These are phyloP conservation scores for Candida cerambycidarum DNA, from an alignment of 805 yeast species.

Conservation along the genomic window DNA sequence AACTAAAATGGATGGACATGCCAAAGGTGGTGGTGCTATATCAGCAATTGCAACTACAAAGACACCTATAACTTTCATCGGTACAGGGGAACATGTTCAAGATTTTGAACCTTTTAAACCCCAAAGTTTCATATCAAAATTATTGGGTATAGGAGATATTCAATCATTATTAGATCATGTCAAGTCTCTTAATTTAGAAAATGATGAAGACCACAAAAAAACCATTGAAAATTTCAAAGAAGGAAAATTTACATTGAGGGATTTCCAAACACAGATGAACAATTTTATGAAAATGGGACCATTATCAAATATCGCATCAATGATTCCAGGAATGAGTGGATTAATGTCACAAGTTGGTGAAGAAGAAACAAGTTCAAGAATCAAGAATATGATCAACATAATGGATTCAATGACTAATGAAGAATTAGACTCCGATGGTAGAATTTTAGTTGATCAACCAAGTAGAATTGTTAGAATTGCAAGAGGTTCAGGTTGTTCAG, in stretches of 20 bases:
- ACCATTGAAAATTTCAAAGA: constrained; percentile 90
- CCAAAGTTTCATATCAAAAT: constrained; percentile 81
- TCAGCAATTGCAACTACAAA: constrained; percentile 97
- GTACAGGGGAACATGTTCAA: constrained; percentile 96
- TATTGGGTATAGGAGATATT: constrained; percentile 93
- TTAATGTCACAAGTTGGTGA: constrained; percentile 87
- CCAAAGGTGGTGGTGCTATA: constrained; percentile 99
- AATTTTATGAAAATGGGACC: constrained; percentile 98
- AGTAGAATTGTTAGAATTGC: constrained; percentile 87
- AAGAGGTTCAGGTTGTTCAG: constrained; percentile 90
- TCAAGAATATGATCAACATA: constrained; percentile 85
- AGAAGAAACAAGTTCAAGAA: constrained; percentile 80
- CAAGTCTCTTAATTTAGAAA: constrained; percentile 70
- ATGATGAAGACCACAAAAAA: constrained; percentile 74
- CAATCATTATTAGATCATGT: constrained; percentile 94
- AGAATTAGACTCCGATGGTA: constrained; percentile 90
- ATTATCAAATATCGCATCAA: constrained; percentile 84
- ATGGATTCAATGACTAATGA: constrained; percentile 95
- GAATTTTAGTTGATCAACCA: constrained; percentile 76
- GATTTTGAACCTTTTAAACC: constrained; percentile 93
- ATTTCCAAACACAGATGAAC: constrained; percentile 91
- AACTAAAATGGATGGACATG: constrained; percentile 98
- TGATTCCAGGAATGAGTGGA: constrained; percentile 89
- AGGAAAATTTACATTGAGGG: constrained; percentile 89
- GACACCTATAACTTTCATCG: constrained; percentile 93